Conservation (phyloP, 768 basidiomycete species). For the Leccinum ochraceum region DNA sequence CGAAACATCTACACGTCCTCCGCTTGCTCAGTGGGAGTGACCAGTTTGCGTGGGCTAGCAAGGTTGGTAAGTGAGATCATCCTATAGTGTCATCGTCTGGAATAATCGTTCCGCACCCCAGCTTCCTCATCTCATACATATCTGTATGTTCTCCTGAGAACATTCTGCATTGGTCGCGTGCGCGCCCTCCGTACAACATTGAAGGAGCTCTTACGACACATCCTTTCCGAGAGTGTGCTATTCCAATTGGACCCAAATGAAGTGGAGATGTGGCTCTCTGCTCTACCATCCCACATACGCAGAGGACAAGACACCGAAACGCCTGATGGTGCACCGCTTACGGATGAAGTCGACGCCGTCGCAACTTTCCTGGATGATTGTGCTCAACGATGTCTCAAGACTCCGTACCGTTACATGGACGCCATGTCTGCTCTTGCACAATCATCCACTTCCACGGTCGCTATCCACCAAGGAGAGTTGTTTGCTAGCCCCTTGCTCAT, state of each 20-base stretch:
- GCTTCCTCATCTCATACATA: slow-evolving; percentile 59
- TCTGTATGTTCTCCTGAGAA: slow-evolving; percentile 69
- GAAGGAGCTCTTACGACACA: slow-evolving; percentile 52
- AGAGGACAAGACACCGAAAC: slow-evolving; percentile 40
- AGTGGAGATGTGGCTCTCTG: slow-evolving; percentile 69
- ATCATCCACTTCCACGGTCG: slow-evolving; percentile 8
- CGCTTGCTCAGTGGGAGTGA: slow-evolving; percentile 73
- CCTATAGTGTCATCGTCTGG: neutral
- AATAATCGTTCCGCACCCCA: slow-evolving; percentile 15
- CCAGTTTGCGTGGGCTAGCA: slow-evolving; percentile 77
- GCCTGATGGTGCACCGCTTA: slow-evolving; percentile 53
- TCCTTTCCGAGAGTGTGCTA: slow-evolving; percentile 72
- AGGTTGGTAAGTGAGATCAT: slow-evolving; percentile 54
- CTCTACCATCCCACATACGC: slow-evolving; percentile 48
- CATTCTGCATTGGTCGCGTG: slow-evolving; percentile 52
- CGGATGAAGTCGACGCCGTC: slow-evolving; percentile 57
- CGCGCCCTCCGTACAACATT: slow-evolving; percentile 55
- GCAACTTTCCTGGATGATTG: slow-evolving; percentile 84
- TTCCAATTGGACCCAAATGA: slow-evolving; percentile 81
- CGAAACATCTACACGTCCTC: slow-evolving; percentile 77
- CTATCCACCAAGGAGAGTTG: slow-evolving; percentile 27
- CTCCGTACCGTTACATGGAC: slow-evolving; percentile 86
- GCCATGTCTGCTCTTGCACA: slow-evolving; percentile 46
- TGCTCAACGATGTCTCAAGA: slow-evolving; percentile 75
- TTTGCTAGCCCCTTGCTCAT: slow-evolving; percentile 76